Evolutionary conservation across 257 asterid species (phyloP).

Genomic region (Echites panduratus): DNA sequence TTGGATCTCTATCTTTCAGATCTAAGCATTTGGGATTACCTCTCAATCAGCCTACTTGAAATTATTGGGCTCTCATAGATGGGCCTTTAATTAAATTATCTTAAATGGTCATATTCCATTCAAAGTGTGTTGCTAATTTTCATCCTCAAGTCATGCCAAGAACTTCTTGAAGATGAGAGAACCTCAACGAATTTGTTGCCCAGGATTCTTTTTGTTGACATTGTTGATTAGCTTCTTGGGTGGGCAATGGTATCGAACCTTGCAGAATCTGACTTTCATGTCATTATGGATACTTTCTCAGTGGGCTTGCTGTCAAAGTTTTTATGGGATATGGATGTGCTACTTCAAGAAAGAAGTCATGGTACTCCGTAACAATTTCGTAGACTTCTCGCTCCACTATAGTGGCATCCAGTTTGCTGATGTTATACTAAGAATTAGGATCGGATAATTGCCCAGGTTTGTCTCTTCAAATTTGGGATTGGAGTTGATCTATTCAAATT

Average conservation of each 20-base stretch:
- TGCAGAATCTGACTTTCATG: slow-evolving; percentile 65
- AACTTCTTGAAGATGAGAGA: slow-evolving; percentile 96
- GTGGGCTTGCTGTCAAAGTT: slow-evolving; percentile 83
- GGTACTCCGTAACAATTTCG: slow-evolving; percentile 79
- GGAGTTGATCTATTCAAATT: too few relatives aligned
- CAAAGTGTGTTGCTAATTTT: too few relatives aligned
- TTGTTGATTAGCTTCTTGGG: slow-evolving; percentile 95
- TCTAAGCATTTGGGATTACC: too few relatives aligned
- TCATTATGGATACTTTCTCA: slow-evolving; percentile 91
- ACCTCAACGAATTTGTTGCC: slow-evolving; percentile 73
- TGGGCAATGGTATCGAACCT: slow-evolving; percentile 93
- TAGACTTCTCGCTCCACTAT: slow-evolving; percentile 66
- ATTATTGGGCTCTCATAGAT: too few relatives aligned
- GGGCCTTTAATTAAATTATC: too few relatives aligned
- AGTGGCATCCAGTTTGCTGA: slow-evolving; percentile 94
- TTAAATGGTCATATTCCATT: too few relatives aligned
- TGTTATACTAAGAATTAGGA: too few relatives aligned
- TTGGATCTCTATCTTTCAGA: too few relatives aligned
- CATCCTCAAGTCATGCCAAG: slow-evolving; percentile 95
- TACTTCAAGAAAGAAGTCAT: slow-evolving; percentile 84
- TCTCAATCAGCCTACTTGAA: too few relatives aligned
- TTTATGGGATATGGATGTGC: slow-evolving; percentile 87
- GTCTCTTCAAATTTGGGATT: too few relatives aligned
- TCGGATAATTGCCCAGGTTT: too few relatives aligned
- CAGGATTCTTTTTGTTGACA: slow-evolving; percentile 83